phyloP scores from a whole-genome alignment of 2,329 filamentous ascomycete species.

The Hypoxylon sp. region DNA sequence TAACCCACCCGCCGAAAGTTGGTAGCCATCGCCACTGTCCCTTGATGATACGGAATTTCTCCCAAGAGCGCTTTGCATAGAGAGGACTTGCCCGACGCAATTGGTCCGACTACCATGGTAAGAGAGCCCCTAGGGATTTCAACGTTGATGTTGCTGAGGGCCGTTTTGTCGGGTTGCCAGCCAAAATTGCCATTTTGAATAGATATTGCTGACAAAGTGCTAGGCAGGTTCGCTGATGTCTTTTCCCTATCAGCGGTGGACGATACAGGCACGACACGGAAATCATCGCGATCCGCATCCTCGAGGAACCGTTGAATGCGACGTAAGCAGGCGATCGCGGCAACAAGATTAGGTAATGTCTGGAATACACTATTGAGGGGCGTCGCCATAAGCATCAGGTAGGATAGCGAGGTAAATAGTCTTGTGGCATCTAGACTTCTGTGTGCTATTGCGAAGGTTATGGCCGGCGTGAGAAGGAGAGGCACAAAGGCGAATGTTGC shows the following conservation, averaged over 20 bases:
- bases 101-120: slow-evolving; percentile 60
- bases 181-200: slow-evolving; percentile 54
- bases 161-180: slow-evolving; percentile 53
- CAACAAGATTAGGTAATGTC: slow-evolving; percentile 56
- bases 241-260: slow-evolving; percentile 12
- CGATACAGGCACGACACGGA: slow-evolving; percentile 33
- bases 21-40: slow-evolving; percentile 46
- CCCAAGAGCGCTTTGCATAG: slow-evolving; percentile 60
- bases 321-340: slow-evolving; percentile 59
- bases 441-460: slow-evolving; percentile 58
- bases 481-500: slow-evolving; percentile 51
- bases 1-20: slow-evolving; percentile 54
- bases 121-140: slow-evolving; percentile 53
- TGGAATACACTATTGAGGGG: slow-evolving; percentile 60
- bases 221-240: neutral
- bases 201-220: slow-evolving; percentile 28
- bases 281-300: slow-evolving; percentile 50
- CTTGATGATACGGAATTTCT: slow-evolving; percentile 54
- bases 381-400: slow-evolving; percentile 57
- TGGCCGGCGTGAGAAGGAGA: slow-evolving; percentile 56
- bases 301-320: slow-evolving; percentile 59
- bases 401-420: slow-evolving; percentile 61
- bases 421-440: slow-evolving; percentile 53
- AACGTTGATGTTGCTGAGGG: slow-evolving; percentile 56
- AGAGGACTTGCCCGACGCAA: slow-evolving; percentile 63